Evolutionary conservation across 1,284 basidiomycete species (phyloP), one percentile per base, ranked within the genome.

Genomic region (Taiwanofungus camphoratus): DNA sequence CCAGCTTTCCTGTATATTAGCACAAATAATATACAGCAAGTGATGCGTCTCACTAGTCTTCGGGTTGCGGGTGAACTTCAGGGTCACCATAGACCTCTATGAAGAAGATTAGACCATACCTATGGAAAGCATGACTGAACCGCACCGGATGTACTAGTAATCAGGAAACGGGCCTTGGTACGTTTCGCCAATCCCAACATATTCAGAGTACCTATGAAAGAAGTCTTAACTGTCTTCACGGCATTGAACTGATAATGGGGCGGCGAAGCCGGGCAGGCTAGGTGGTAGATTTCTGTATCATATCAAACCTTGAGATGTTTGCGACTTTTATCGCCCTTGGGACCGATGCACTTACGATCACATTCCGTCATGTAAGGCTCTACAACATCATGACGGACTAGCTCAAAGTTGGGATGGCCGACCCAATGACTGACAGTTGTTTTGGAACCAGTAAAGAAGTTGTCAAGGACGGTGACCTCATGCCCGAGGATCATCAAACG

Each of bases 111-210:
- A n/a, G n/a, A n/a, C n/a, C n/a, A n/a, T n/a, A n/a, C n/a, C n/a
- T n/a, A n/a, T n/a, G n/a, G n/a, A n/a, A n/a, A 55, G 44, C 34
- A 43, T 36, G 32, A 40, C 29, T 12, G 36, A 39, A 48, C 16
- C 71, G 47, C 56, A 87, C 89, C 88, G 36, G 89, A 92, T 20
- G 94, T 98, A 50, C 90, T 93, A 48, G 86, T 85, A 54, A 98
- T 93, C 52, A 99, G 72, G 77, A 99, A 98, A 41, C 94, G 82
- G 8, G 95, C 95, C 66, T 97, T 97, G 42, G 87, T 92, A 48
- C 93, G 88, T 68, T 97, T 98, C 11, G 95, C 95, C n/a, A 99
- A 77, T 47, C 92, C 95, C 38, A 99, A 85, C 91, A 97, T 95
- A 70, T 99, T 98, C 52, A 95, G 71, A 5, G 93, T 94, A 37